A percentile compares a stretch with the other conserved stretches of the same genome.
Conservation (phyloP, 2,329 filamentous ascomycete species). For the Hypomyces perniciosus region DNA sequence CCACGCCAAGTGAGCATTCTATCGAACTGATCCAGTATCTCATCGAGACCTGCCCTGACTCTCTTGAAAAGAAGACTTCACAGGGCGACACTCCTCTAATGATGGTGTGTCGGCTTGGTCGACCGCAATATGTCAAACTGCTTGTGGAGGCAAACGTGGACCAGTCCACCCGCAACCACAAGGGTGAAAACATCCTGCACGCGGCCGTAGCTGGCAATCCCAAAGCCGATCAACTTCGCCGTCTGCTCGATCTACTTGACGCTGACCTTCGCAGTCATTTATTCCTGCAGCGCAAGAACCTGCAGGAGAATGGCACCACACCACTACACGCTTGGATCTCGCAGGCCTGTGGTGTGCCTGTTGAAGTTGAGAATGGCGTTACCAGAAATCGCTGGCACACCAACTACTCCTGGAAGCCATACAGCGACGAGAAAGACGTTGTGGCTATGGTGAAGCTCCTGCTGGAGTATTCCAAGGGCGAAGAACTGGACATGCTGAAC, state of each 20-base stretch:
- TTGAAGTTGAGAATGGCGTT: slow-evolving; percentile 9
- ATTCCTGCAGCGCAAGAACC: slow-evolving; percentile 51
- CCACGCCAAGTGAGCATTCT: slow-evolving; percentile 33
- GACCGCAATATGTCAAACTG: slow-evolving; percentile 48
- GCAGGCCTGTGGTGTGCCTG: slow-evolving; percentile 18
- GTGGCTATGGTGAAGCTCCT: slow-evolving; percentile 43
- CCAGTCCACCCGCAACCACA: slow-evolving; percentile 55
- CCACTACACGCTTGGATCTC: slow-evolving; percentile 59
- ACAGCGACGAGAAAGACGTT: slow-evolving; percentile 26
- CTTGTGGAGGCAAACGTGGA: slow-evolving; percentile 66
- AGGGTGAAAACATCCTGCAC: slow-evolving; percentile 65
- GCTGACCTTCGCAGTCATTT: slow-evolving; percentile 49
- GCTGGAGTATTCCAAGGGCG: slow-evolving; percentile 50
- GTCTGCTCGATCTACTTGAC: slow-evolving; percentile 54
- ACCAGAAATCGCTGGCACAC: slow-evolving; percentile 11
- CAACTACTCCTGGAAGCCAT: slow-evolving; percentile 13
- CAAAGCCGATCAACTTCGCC: slow-evolving; percentile 30
- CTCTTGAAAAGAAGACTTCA: slow-evolving; percentile 55
- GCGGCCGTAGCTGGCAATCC: slow-evolving; percentile 36
- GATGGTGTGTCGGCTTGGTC: slow-evolving; percentile 55
- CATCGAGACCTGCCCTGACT: slow-evolving; percentile 53
- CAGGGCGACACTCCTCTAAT: slow-evolving; percentile 61
- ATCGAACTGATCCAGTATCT: slow-evolving; percentile 59
- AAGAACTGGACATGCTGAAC: slow-evolving; percentile 53
- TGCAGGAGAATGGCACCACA: slow-evolving; percentile 48